phyloP scores from a whole-genome alignment of 768 basidiomycete species.

The Lactarius sp. region DNA sequence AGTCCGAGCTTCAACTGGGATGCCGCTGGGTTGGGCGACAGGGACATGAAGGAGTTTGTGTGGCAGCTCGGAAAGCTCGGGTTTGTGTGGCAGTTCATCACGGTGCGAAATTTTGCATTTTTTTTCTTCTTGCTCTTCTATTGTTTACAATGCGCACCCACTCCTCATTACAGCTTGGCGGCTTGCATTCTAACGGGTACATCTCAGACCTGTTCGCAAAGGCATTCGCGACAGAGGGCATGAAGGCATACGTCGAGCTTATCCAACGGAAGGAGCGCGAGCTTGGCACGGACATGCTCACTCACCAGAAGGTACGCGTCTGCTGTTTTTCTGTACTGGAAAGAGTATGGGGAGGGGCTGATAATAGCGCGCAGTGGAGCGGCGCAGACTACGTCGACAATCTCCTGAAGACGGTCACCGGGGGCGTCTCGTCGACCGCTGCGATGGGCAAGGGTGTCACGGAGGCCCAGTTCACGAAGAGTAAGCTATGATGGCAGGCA shows the following conservation, averaged over 20 bases:
- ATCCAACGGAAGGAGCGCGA: slow-evolving; percentile 91
- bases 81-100: slow-evolving; percentile 99
- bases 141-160: background rate
- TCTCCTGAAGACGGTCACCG: slow-evolving; percentile 92
- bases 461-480: slow-evolving; percentile 73
- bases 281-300: slow-evolving; percentile 91
- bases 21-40: slow-evolving; percentile 80
- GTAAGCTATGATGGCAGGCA: slow-evolving; percentile 35
- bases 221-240: slow-evolving; percentile 87
- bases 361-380: slow-evolving; percentile 63
- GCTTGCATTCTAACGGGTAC: slow-evolving; percentile 95
- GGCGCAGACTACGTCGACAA: slow-evolving; percentile 92
- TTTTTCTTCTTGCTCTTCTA: background rate
- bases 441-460: slow-evolving; percentile 99
- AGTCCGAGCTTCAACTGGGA: slow-evolving; percentile 95
- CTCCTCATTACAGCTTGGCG: slow-evolving; percentile 63
- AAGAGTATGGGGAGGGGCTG: background rate
- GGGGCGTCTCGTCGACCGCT: slow-evolving; percentile 94
- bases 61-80: slow-evolving; percentile 95
- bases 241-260: slow-evolving; percentile 98
- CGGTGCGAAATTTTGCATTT: slow-evolving; percentile 46
- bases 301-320: slow-evolving; percentile 81
- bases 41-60: slow-evolving; percentile 83
- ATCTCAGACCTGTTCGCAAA: slow-evolving; percentile 91
- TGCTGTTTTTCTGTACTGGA: background rate